Percentiles rank a stretch among this genome's conserved stretches.
Evolutionary conservation across 192 early-diverging fungal species (phyloP).

Genomic region (Geranomyces variabilis): DNA sequence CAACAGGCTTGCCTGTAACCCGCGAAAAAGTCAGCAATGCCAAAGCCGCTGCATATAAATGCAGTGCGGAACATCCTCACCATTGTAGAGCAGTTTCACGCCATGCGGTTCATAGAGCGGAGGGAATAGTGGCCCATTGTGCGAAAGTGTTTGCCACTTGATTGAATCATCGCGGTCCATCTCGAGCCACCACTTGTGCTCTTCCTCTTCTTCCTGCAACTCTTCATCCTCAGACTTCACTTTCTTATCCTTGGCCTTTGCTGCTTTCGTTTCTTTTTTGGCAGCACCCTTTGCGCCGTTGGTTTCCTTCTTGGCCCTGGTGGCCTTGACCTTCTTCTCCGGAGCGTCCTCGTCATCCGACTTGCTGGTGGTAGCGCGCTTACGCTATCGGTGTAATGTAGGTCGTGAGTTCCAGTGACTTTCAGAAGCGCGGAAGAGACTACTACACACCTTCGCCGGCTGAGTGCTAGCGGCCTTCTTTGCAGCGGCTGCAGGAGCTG

Average conservation of each 20-base stretch:
- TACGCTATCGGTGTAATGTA: neutral
- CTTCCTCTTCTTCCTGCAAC: constrained; percentile 34
- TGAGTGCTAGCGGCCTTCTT: constrained; percentile 1
- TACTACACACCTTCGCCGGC: neutral
- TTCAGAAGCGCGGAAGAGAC: neutral
- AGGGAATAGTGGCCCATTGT: constrained; percentile 89
- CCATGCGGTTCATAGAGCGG: constrained; percentile 89
- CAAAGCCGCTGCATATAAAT: no score
- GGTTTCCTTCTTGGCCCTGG: neutral
- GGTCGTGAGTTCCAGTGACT: neutral
- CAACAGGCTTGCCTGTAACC: constrained; percentile 47
- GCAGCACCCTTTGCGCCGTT: neutral
- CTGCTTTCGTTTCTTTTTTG: constrained; percentile 1
- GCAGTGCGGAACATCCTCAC: constrained; percentile 40
- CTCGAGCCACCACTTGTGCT: constrained; percentile 22
- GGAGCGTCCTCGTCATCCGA: neutral
- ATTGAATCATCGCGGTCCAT: constrained; percentile 18
- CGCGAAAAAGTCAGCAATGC: no score
- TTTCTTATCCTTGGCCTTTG: constrained; percentile 12
- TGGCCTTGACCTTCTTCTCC: neutral
- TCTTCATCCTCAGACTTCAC: constrained; percentile 32
- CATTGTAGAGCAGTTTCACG: constrained; percentile 85
- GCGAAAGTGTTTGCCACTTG: constrained; percentile 81
- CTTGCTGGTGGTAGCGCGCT: neutral
- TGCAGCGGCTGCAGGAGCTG: neutral